Percentiles rank a stretch among this genome's conserved stretches.
These are phyloP conservation scores for Phanerochaete sordida DNA, from an alignment of 768 basidiomycete species.

Conservation along the genomic window DNA sequence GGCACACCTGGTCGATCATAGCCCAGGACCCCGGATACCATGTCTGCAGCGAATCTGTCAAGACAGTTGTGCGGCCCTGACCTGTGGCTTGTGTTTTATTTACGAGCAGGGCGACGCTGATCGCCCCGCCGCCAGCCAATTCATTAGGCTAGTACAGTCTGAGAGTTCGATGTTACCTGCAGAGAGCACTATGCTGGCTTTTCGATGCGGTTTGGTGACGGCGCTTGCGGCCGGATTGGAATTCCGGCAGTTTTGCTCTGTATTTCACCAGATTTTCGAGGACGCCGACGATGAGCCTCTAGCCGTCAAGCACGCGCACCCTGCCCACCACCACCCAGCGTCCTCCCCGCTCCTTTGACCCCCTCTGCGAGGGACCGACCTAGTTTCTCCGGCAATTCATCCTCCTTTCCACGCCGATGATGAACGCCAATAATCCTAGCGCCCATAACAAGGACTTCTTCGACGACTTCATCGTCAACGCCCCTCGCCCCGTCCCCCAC, in stretches of 20 bases:
- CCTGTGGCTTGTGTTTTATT: too few relatives aligned
- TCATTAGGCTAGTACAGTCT: too few relatives aligned
- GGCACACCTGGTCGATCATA: too few relatives aligned
- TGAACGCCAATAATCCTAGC: constrained; percentile 10
- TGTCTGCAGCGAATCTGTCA: too few relatives aligned
- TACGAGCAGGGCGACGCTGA: too few relatives aligned
- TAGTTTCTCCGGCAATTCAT: not conserved
- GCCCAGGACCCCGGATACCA: too few relatives aligned
- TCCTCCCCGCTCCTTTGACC: not conserved
- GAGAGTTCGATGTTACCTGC: too few relatives aligned
- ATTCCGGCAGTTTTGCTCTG: not conserved
- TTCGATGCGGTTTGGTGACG: too few relatives aligned
- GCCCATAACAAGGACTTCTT: constrained; percentile 27
- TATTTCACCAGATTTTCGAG: not conserved
- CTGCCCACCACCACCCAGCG: not conserved
- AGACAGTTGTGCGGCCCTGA: too few relatives aligned
- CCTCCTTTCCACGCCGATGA: not conserved
- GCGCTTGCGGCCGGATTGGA: not conserved
- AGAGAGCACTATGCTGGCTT: too few relatives aligned
- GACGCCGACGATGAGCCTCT: not conserved
- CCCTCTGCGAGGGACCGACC: not conserved
- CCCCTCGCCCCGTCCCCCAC: constrained; percentile 11
- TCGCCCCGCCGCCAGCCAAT: too few relatives aligned
- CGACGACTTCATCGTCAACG: constrained; percentile 24
- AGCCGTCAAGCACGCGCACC: not conserved